phyloP scores from a whole-genome alignment of 2,329 filamentous ascomycete genomes.

The Waltergamsia citrina region DNA sequence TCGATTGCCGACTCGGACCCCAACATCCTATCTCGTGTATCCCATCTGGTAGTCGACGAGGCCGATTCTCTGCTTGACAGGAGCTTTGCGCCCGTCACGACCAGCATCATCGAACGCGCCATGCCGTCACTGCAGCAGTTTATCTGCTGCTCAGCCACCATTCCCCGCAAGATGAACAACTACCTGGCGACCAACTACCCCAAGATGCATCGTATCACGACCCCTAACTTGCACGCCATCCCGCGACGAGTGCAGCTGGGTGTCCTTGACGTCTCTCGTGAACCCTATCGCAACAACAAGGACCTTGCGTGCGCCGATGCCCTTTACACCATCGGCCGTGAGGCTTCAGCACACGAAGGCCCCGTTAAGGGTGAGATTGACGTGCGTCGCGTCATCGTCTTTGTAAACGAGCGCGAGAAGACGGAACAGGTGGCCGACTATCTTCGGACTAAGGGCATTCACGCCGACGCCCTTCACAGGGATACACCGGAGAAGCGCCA shows the following conservation, averaged over 20 bases:
- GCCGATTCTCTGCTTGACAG: slow-evolving; percentile 93
- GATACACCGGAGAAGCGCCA: slow-evolving; percentile 74
- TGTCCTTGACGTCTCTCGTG: slow-evolving; percentile 81
- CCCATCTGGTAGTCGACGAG: slow-evolving; percentile 85
- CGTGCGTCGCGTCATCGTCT: slow-evolving; percentile 82
- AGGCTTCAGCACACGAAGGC: slow-evolving; percentile 51
- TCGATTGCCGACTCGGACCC: slow-evolving; percentile 86
- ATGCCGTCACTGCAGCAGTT: slow-evolving; percentile 77
- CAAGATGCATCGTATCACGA: slow-evolving; percentile 72
- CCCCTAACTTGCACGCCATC: slow-evolving; percentile 92
- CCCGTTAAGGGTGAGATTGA: slow-evolving; percentile 46
- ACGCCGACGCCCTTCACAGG: slow-evolving; percentile 75
- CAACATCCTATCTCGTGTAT: slow-evolving; percentile 84
- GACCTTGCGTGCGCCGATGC: slow-evolving; percentile 87
- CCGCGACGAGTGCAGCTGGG: slow-evolving; percentile 89
- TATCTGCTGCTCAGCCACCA: slow-evolving; percentile 91
- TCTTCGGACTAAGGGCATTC: slow-evolving; percentile 75
- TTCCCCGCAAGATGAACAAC: slow-evolving; percentile 79
- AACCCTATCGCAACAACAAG: slow-evolving; percentile 93
- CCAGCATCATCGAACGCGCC: slow-evolving; percentile 70
- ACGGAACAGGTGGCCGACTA: slow-evolving; percentile 73
- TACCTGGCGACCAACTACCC: slow-evolving; percentile 78
- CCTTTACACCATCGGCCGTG: slow-evolving; percentile 87
- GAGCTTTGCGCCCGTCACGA: slow-evolving; percentile 79
- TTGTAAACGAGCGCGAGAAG: slow-evolving; percentile 92